Conservation (phyloP, 108 stramenopile species). For the Mediolabrus comicus region DNA sequence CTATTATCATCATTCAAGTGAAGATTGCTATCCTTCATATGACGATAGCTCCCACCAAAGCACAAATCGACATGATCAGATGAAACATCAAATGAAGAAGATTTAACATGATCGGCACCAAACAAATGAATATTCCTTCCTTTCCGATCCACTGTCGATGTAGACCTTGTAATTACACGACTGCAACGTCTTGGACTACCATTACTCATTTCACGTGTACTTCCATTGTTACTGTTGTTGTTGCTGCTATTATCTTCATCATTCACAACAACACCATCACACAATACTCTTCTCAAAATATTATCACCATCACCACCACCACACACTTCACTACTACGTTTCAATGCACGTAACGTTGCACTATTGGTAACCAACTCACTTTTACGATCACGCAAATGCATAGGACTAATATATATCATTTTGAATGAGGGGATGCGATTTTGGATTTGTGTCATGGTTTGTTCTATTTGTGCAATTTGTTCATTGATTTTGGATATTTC, state of each 20-base stretch:
- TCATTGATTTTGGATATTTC: neutral
- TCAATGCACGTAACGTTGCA: slow-evolving; percentile 9
- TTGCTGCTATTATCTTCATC: neutral
- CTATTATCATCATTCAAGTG: neutral
- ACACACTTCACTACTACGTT: neutral
- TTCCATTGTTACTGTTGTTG: no score
- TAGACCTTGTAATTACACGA: neutral
- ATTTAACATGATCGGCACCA: slow-evolving; percentile 11
- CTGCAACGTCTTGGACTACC: neutral
- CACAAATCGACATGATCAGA: slow-evolving; percentile 30
- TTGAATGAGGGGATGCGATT: slow-evolving; percentile 66
- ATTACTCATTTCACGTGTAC: no score
- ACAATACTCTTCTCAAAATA: neutral
- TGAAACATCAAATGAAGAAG: slow-evolving; percentile 19
- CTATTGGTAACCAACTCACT: slow-evolving; percentile 26
- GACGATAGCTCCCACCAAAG: slow-evolving; percentile 30
- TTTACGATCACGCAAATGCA: slow-evolving; percentile 57
- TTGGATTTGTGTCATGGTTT: slow-evolving; percentile 51
- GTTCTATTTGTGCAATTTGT: slow-evolving; percentile 10
- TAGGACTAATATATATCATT: slow-evolving; percentile 73
- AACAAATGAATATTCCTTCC: slow-evolving; percentile 33
- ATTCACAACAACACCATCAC: no score
- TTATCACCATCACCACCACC: no score
- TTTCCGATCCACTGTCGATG: neutral
- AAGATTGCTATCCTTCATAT: neutral